These are phyloP conservation scores for Taiozyma sp. DNA, from an alignment of 1,139 yeast genomes.

Conservation along the genomic window DNA sequence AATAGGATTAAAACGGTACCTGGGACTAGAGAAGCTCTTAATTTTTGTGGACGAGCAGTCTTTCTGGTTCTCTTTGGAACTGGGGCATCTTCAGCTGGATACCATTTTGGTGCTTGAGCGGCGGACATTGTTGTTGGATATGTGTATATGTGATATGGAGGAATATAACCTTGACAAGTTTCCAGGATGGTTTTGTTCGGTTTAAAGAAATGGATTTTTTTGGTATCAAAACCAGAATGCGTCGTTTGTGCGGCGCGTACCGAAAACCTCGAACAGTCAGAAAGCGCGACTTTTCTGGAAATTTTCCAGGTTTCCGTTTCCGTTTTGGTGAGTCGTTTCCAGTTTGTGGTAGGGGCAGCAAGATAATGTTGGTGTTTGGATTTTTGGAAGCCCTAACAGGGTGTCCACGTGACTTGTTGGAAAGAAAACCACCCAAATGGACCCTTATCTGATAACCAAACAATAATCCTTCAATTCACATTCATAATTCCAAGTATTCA, in stretches of 20 bases:
- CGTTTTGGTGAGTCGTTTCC: too few species aligned
- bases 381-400: not conserved
- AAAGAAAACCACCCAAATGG: too few species aligned
- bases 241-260: not conserved
- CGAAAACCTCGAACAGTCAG: not conserved
- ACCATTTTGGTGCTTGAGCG: conserved; percentile 66
- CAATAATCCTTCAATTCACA: conserved; percentile 23
- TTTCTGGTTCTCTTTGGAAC: conserved; percentile 73
- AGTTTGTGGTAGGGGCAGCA: not conserved
- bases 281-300: not conserved
- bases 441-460: conserved; percentile 20
- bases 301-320: too few species aligned
- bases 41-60: conserved; percentile 79
- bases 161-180: too few species aligned
- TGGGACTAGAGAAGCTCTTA: conserved; percentile 87
- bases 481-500: conserved; percentile 22
- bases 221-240: too few species aligned
- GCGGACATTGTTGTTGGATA: conserved; percentile 21
- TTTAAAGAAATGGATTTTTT: too few species aligned
- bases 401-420: too few species aligned
- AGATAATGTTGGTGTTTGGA: not conserved
- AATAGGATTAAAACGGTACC: conserved; percentile 90
- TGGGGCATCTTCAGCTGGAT: conserved; percentile 80
- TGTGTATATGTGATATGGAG: not conserved
- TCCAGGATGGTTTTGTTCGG: too few species aligned